These are phyloP conservation scores for Arctostaphylos glauca DNA, from an alignment of 148 eudicot species.

Conservation along the genomic window DNA sequence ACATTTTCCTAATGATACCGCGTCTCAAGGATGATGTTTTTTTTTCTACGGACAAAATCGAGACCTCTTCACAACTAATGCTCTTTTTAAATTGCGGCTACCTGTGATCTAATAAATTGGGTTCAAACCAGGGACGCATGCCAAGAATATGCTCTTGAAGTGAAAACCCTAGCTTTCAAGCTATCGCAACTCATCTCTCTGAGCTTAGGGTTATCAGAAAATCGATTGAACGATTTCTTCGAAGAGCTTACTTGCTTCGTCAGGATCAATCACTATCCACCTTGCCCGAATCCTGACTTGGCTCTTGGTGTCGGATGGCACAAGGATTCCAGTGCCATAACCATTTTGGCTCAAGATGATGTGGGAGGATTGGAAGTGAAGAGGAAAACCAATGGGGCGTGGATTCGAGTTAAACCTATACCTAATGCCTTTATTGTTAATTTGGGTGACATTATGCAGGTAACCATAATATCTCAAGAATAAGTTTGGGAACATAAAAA, in stretches of 20 bases:
- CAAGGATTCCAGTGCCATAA: conserved; percentile 68
- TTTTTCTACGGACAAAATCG: too few species aligned
- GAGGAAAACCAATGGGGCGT: conserved; percentile 60
- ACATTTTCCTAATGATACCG: too few species aligned
- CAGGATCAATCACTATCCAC: conserved; percentile 65
- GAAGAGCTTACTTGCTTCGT: conserved; percentile 45
- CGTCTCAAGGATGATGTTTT: too few species aligned
- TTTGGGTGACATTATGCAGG: conserved; percentile 84
- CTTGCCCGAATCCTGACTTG: conserved; percentile 55
- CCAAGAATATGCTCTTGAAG: conserved; percentile 1
- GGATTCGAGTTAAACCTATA: conserved; percentile 66
- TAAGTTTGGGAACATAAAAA: too few species aligned
- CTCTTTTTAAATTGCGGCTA: too few species aligned
- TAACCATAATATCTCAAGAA: too few species aligned
- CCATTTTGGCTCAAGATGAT: conserved; percentile 72
- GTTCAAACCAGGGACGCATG: background rate
- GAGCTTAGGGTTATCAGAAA: conserved; percentile 40
- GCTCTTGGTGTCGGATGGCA: conserved; percentile 73
- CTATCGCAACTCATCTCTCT: conserved; percentile 20
- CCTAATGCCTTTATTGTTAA: conserved; percentile 62
- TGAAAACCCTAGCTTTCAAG: conserved; percentile 45
- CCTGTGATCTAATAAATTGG: too few species aligned
- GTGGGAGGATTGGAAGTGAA: conserved; percentile 83
- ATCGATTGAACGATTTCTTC: conserved; percentile 39
- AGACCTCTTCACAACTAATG: too few species aligned